A percentile compares a stretch with the other conserved stretches of the same genome.
These are phyloP conservation scores for Pseudohyphozyma bogoriensis DNA, from an alignment of 768 basidiomycete species.

Conservation along the genomic window DNA sequence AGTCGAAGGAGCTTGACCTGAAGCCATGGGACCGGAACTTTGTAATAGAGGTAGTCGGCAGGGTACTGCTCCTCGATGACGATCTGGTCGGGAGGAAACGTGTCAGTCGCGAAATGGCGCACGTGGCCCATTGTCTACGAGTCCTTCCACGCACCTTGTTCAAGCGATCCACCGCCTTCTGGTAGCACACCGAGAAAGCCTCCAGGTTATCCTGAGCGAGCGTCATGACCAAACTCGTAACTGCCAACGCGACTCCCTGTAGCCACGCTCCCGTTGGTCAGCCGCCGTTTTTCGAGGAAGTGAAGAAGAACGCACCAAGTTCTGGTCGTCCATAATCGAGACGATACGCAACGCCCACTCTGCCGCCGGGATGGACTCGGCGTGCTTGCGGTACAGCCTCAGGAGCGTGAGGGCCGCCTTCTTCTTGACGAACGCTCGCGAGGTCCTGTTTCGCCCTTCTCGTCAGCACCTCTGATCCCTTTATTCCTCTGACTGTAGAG, in stretches of 20 bases:
- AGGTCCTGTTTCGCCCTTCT: conserved; percentile 54
- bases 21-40: conserved; percentile 93
- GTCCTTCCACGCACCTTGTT: conserved; percentile 59
- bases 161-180: conserved; percentile 83
- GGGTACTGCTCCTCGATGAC: conserved; percentile 83
- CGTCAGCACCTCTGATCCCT: neutral
- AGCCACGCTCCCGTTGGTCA: too few relatives aligned
- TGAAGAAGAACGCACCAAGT: conserved; percentile 49
- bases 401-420: conserved; percentile 92
- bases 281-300: too few relatives aligned
- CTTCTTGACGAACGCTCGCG: conserved; percentile 91
- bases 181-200: conserved; percentile 82
- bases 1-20: conserved; percentile 90
- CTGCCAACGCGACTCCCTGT: conserved; percentile 88
- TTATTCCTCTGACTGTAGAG: neutral
- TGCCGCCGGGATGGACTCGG: conserved; percentile 78
- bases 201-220: conserved; percentile 89
- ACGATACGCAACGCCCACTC: conserved; percentile 96
- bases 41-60: conserved; percentile 88
- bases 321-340: conserved; percentile 86
- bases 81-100: conserved; percentile 46
- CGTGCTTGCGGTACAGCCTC: conserved; percentile 88
- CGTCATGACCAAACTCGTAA: conserved; percentile 84
- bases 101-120: neutral
- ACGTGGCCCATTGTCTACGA: neutral